Evolutionary conservation across 129 eudicot genomes (phyloP).

Genomic region (Sambucus nigra): DNA sequence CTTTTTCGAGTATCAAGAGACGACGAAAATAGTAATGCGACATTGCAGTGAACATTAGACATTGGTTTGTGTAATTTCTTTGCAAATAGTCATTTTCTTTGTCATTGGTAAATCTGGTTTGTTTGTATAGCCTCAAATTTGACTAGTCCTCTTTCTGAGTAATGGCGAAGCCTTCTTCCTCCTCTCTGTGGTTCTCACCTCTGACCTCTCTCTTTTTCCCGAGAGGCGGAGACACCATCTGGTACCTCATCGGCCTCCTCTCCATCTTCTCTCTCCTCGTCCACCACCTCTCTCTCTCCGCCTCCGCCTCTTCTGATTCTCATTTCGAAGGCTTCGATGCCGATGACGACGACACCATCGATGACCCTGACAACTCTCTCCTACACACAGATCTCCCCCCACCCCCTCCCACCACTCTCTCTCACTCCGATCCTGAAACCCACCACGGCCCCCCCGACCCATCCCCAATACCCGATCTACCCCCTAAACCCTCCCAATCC

Average conservation of each 20-base stretch:
- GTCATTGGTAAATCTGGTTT: no score
- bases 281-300: conserved; percentile 39
- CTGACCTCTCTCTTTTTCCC: conserved; percentile 39
- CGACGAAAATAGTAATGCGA: no score
- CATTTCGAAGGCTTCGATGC: conserved; percentile 85
- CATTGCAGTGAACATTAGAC: no score
- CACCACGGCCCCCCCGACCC: conserved; percentile 41
- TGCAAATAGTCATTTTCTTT: no score
- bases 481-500: conserved; percentile 18
- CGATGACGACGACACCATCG: conserved; percentile 45
- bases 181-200: conserved; percentile 13
- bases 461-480: conserved; percentile 16
- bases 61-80: no score
- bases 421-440: conserved; percentile 52
- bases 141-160: no score
- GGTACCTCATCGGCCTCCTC: conserved; percentile 43
- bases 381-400: conserved; percentile 41
- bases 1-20: no score
- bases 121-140: no score
- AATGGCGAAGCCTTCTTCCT: conserved; percentile 41
- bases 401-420: conserved; percentile 50
- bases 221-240: conserved; percentile 37
- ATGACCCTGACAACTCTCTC: conserved; percentile 14
- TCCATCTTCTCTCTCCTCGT: conserved; percentile 54
- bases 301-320: conserved; percentile 36